Evolutionary conservation across 495 filamentous ascomycete genomes (phyloP), one percentile per base, ranked within the genome.

Genomic region (Podospora sp.): DNA sequence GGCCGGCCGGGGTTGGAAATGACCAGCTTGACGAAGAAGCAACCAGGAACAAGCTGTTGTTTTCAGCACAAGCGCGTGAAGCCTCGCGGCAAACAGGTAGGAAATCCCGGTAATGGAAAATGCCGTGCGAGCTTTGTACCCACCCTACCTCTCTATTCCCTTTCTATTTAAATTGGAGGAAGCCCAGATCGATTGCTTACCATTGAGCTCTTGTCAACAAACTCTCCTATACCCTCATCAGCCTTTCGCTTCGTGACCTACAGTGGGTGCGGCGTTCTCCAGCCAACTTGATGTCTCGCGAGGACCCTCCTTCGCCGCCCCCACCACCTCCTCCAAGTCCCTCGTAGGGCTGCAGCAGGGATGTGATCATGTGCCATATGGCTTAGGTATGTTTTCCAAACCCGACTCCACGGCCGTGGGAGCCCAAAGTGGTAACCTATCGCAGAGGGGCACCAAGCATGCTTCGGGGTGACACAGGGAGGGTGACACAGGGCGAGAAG

Each of bases 261-360:
- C 5, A 46, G 40, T 4, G 29, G 29, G 3, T 33, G 3, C 29
- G 40, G 14, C 40, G 14, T 46, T 46, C 16, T 35, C 46, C 9
- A 26, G 14, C 26, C 50, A 36, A 55, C 62, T 16, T 20, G 49
- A 72, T 68, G 66, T 81, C 79, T 6, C 76, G 76, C 71, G 72
- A 72, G 33, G 80, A 81, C 52, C 80, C 81, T 40, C 79, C 81
- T 24, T 81, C 81, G 36, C 81, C 81, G 52, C 81, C 80, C 24
- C 80, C 81, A 21, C 78, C 79, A 33, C 81, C 81, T 9, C 81
- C 81, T 20, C 81, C 81, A 27, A 83, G 80, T 68, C 81, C 81
- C 29, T 73, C 76, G n/a, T 69, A 66, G 49, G 67, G 27, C 9
- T 21, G 64, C 20, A 46, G 36, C 27, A 46, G 21, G 53, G 53